Conservation (phyloP, 169 alveolate species). For the Eimeria praecox region DNA sequence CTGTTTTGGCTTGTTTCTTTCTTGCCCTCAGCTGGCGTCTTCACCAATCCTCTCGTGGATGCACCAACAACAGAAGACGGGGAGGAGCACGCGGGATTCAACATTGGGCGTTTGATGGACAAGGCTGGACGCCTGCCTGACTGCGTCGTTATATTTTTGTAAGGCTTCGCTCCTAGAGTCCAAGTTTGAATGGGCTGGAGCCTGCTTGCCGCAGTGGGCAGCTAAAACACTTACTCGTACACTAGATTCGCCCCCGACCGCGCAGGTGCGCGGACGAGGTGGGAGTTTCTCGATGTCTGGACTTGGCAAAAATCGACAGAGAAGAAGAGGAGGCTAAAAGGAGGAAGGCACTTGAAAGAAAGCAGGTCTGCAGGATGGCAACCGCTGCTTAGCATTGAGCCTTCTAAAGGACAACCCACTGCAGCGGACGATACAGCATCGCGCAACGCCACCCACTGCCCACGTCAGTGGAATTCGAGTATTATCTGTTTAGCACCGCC, state of each 20-base stretch:
- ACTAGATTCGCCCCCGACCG: not conserved
- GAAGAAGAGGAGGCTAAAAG: constrained; percentile 23
- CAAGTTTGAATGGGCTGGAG: not conserved
- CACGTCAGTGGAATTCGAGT: not conserved
- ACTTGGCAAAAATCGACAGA: constrained; percentile 10
- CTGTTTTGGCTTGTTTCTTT: not conserved
- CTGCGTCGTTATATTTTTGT: constrained; percentile 69
- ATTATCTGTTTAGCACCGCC: not conserved
- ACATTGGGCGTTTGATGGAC: constrained; percentile 62
- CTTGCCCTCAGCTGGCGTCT: constrained; percentile 45
- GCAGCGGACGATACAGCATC: not conserved
- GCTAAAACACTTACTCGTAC: not conserved
- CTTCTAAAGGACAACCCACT: not conserved
- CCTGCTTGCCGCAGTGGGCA: not conserved
- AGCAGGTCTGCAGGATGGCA: constrained; percentile 3
- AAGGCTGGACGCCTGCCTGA: constrained; percentile 72
- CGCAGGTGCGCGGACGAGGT: constrained; percentile 56
- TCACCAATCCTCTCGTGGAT: constrained; percentile 14
- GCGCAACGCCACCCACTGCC: not conserved
- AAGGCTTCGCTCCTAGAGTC: not conserved
- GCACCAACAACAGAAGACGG: not conserved
- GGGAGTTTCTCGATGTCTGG: constrained; percentile 64
- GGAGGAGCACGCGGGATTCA: not conserved
- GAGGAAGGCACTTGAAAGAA: constrained; percentile 1
- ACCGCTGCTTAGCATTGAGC: not conserved